Evolutionary conservation across 805 yeast species (phyloP), one percentile per base, ranked within the genome.

Genomic region (Saccharomycopsis capsularis): DNA sequence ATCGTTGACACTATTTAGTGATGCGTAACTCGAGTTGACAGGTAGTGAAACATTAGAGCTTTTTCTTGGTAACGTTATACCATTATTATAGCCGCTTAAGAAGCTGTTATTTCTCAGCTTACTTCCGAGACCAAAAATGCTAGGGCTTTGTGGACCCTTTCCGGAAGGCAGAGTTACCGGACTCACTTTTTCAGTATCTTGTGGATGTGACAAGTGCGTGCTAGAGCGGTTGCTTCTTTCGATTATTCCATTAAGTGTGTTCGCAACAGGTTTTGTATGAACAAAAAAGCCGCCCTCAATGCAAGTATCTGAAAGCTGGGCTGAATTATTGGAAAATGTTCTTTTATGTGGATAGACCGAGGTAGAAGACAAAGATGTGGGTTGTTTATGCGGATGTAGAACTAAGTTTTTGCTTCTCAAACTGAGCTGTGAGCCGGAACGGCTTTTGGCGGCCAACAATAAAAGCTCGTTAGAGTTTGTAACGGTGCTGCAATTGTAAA

Each of bases 11-110:
- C 89, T 79, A 58, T 82, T 89, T 59, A 85, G 66, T 0, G 90
- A 83, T 1, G 91, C 91, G 68, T 82, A 83, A 53, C 89, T 82
- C 38, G 85, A 30, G 53, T 78, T 81, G 15, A 81, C 68, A 0
- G 87, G 87, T 36, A 83, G 61, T 3, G 84, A 75, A 37, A 85
- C 85, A 35, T 80, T 73, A n/a, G 82, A 76, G 7, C 37, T 40
- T 27, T 38, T 48, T 21, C 47, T 16, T 4, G 51, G 51, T 22
- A 46, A 18, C n/a, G 42, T 40, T 21, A 44, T 40, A 3, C 48
- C 44, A 32, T 45, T 49, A 22, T 49, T 45, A 19, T 48, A 21
- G 15, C 41, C 38, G 29, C 36, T 36, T 16, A 47, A 35, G 19
- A 47, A 43, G 40, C 48, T 47, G 24, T 21, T 44, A 22, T 51